Evolutionary conservation across 345 rosid species (phyloP), one percentile per base, ranked within the genome.

Genomic region (Lepidium africanum): DNA sequence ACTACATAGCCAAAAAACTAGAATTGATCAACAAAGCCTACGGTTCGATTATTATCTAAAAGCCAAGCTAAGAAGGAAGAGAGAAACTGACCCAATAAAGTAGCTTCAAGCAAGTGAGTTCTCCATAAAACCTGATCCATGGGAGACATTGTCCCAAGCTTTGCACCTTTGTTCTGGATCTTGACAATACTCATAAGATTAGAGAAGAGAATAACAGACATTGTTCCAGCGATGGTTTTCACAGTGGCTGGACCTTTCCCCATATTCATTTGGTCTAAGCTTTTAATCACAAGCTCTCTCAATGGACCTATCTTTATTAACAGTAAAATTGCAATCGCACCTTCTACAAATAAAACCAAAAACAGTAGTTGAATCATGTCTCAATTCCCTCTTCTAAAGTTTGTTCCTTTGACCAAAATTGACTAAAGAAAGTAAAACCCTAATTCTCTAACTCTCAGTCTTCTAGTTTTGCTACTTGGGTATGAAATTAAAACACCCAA

Each of bases 111-210:
- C 87, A 93, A 80, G 70, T 93, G 97, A 9, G 96, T 90, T 78
- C 98, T 87, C 98, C 97, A 93, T 4, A 93, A 86, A 70, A 93
- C 98, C 77, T 93, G 98, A 83, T 93, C 97, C 98, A 88, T 90
- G 12, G 98, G 98, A 13, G 98, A 93, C 98, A 90, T 85, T 37
- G 97, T 93, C 2, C 97, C 98, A 57, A 93, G 92, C 87, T 93
- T 93, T 3, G 97, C 86, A 35, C 98, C 98, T 54, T 93, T 93
- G 69, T 90, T 90, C 83, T 93, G 97, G 88, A 93, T 93, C 96
- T 90, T 93, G 12, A 88, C 69, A 39, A 90, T 88, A 81, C 80
- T 93, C 94, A 85, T 87, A 32, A 93, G 79, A 77, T 86, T 88
- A 6, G 92, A 88, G 1, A 93, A 45, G 9, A 93, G 89, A 51